A percentile compares a stretch with the other conserved stretches of the same genome.
phyloP scores from a whole-genome alignment of 148 eudicot species.

The Nyssa sinensis region DNA sequence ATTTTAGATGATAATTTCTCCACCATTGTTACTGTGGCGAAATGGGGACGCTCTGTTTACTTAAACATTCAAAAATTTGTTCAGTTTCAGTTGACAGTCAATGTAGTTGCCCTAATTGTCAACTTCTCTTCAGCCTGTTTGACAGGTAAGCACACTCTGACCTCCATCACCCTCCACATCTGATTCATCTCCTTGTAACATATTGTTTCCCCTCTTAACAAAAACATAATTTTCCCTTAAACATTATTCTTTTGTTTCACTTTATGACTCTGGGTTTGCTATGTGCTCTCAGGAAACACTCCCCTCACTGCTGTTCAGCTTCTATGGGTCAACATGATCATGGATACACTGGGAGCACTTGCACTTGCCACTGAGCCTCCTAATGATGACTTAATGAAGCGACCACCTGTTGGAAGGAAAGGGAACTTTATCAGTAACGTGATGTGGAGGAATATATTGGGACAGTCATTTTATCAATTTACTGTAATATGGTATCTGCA shows the following conservation, averaged over 20 bases:
- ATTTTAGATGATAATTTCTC: conserved; percentile 87
- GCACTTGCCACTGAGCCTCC: conserved; percentile 76
- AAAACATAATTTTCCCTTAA: not conserved
- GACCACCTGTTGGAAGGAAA: conserved; percentile 57
- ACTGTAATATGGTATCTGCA: conserved; percentile 60
- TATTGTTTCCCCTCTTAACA: not conserved
- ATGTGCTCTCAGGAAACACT: conserved; percentile 43
- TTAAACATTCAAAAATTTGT: conserved; percentile 83
- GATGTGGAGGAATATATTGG: conserved; percentile 75
- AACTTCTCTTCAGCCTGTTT: conserved; percentile 87
- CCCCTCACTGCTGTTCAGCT: conserved; percentile 78
- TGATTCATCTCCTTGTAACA: not conserved
- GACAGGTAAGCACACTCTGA: conserved; percentile 51
- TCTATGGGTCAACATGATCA: conserved; percentile 78
- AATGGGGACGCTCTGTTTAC: conserved; percentile 90
- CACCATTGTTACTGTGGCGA: conserved; percentile 80
- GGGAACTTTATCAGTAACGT: conserved; percentile 69
- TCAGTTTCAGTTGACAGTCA: conserved; percentile 88
- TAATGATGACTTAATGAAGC: conserved; percentile 57
- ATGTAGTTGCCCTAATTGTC: conserved; percentile 76
- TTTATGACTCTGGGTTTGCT: not conserved
- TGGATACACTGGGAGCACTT: conserved; percentile 77
- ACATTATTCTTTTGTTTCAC: too few species aligned
- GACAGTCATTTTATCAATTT: conserved; percentile 62
- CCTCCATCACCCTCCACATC: not conserved